These are phyloP conservation scores for Fusarium concolor DNA, from an alignment of 2,329 filamentous ascomycete genomes.

Conservation along the genomic window DNA sequence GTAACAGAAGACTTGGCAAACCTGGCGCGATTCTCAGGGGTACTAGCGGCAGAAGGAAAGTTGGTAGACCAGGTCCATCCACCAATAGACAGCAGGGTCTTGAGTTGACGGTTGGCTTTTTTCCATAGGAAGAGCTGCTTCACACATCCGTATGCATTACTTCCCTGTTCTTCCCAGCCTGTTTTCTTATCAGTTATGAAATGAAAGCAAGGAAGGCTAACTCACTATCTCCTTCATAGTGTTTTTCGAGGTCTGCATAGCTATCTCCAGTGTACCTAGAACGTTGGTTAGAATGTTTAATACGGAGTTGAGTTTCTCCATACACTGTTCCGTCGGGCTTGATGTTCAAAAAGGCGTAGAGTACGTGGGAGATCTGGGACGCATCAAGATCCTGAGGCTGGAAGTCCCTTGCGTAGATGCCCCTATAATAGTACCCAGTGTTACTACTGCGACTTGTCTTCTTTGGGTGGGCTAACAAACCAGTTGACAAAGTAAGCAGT, in stretches of 20 bases:
- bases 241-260: conserved; percentile 78
- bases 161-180: conserved; percentile 20
- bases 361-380: conserved; percentile 76
- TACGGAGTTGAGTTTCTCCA: conserved; percentile 35
- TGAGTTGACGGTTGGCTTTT: conserved; percentile 32
- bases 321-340: conserved; percentile 77
- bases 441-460: conserved; percentile 56
- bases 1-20: conserved; percentile 30
- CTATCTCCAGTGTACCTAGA: conserved; percentile 71
- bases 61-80: conserved; percentile 35
- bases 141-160: conserved; percentile 34
- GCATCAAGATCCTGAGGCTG: conserved; percentile 44
- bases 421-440: conserved; percentile 3
- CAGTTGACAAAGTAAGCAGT: conserved; percentile 33
- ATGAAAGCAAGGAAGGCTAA: not conserved
- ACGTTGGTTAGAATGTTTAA: not conserved
- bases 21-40: conserved; percentile 15
- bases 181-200: not conserved
- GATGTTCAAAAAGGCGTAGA: conserved; percentile 86
- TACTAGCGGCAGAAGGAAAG: conserved; percentile 30
- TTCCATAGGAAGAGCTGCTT: conserved; percentile 35
- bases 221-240: conserved; percentile 69
- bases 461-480: conserved; percentile 47
- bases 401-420: conserved; percentile 37
- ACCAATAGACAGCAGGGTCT: conserved; percentile 31